These are phyloP conservation scores for Nepenthes gracilis DNA, from an alignment of 148 eudicot species.

Conservation along the genomic window DNA sequence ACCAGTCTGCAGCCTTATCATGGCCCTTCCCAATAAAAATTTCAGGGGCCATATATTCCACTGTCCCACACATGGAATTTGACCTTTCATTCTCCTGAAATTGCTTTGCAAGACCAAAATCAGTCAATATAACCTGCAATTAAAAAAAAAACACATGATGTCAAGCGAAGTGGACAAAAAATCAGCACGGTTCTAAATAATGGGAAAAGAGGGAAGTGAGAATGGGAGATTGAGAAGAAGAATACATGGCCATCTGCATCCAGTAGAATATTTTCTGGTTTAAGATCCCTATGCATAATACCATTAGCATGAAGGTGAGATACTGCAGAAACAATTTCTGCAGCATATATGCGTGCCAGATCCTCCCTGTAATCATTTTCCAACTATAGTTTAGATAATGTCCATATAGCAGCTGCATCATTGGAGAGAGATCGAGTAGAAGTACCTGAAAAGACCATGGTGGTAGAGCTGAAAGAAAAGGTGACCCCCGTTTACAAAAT, in stretches of 20 bases:
- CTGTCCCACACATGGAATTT: conserved; percentile 81
- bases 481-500: conserved; percentile 87
- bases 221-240: conserved; percentile 12
- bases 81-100: conserved; percentile 63
- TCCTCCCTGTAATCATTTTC: conserved; percentile 64
- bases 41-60: conserved; percentile 93
- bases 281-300: conserved; percentile 93
- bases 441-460: conserved; percentile 73
- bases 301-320: conserved; percentile 90
- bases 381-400: conserved; percentile 5
- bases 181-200: not conserved
- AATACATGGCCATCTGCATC: conserved; percentile 93
- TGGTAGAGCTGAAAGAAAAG: conserved; percentile 80
- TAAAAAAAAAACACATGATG: not conserved
- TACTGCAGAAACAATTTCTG: conserved; percentile 92
- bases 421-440: not conserved
- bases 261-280: conserved; percentile 87
- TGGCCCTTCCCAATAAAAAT: conserved; percentile 84
- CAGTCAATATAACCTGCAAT: conserved; percentile 68
- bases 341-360: conserved; percentile 76
- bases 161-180: not conserved
- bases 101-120: conserved; percentile 83
- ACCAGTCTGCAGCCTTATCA: conserved; percentile 91
- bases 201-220: not conserved
- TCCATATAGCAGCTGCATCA: conserved; percentile 1